A percentile compares a stretch with the other conserved stretches of the same genome.
phyloP scores from a whole-genome alignment of 257 asterid genomes.

The Solanum corneliomulleri region DNA sequence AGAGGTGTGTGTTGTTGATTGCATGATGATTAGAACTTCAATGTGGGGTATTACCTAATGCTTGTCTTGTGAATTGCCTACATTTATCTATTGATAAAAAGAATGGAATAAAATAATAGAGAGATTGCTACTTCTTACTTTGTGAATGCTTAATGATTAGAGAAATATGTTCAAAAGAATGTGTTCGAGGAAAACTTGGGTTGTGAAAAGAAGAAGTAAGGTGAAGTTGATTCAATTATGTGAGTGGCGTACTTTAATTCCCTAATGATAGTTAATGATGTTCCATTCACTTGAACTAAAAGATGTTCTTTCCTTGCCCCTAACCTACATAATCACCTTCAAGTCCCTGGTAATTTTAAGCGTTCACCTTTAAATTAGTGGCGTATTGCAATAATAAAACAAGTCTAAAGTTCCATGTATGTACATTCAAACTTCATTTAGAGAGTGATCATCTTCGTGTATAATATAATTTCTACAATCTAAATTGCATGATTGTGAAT shows the following conservation, averaged over 20 bases:
- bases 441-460: not conserved
- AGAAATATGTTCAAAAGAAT: not conserved
- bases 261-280: not conserved
- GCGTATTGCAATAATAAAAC: not conserved
- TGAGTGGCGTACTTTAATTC: not conserved
- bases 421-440: not conserved
- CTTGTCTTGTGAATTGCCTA: too few species aligned
- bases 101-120: not conserved
- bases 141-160: not conserved
- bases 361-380: not conserved
- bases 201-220: not conserved
- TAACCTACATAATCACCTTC: not conserved
- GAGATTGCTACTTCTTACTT: not conserved
- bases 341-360: not conserved
- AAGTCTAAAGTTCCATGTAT: not conserved
- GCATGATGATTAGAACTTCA: not conserved
- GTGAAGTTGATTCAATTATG: not conserved
- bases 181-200: not conserved
- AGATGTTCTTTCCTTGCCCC: not conserved
- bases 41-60: not conserved
- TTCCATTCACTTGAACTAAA: not conserved
- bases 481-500: not conserved
- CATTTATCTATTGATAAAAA: not conserved
- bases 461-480: too few species aligned
- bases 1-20: not conserved